Evolutionary conservation across 176 grass and related monocot species (phyloP).

Genomic region (Oryza australiensis): DNA sequence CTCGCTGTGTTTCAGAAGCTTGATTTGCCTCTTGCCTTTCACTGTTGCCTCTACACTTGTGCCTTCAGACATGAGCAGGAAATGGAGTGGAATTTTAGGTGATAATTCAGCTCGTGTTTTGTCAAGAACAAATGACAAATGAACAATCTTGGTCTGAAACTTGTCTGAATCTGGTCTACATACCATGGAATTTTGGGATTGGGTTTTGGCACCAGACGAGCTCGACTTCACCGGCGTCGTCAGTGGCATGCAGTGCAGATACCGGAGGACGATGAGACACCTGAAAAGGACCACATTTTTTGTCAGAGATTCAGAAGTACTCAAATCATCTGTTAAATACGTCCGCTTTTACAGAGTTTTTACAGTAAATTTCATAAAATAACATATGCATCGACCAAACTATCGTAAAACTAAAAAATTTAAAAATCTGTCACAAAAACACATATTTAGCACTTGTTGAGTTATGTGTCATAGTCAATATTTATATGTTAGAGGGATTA

Average conservation of each 20-base stretch:
- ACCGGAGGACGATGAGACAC: constrained; percentile 84
- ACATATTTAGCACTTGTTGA: no score
- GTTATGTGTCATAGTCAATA: no score
- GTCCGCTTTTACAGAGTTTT: no score
- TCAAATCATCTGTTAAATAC: background rate
- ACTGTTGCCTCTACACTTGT: constrained; percentile 66
- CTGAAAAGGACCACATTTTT: constrained; percentile 22
- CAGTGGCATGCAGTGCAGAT: constrained; percentile 70
- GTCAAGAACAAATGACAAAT: constrained; percentile 4
- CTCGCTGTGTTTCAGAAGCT: constrained; percentile 48
- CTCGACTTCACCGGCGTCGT: constrained; percentile 43
- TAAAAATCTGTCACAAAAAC: no score
- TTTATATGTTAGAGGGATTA: no score
- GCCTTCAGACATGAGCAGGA: constrained; percentile 36
- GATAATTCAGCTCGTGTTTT: background rate
- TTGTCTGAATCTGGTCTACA: constrained; percentile 15
- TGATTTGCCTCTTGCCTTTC: constrained; percentile 56
- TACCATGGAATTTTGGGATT: constrained; percentile 64
- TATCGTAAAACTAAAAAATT: no score
- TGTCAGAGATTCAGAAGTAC: background rate
- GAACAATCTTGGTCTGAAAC: background rate
- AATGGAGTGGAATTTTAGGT: background rate
- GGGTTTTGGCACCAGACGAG: constrained; percentile 76
- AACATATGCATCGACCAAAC: no score
- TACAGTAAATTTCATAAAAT: no score